Conservation (phyloP, 2,329 filamentous ascomycete species). For the Myotisia sp. region DNA sequence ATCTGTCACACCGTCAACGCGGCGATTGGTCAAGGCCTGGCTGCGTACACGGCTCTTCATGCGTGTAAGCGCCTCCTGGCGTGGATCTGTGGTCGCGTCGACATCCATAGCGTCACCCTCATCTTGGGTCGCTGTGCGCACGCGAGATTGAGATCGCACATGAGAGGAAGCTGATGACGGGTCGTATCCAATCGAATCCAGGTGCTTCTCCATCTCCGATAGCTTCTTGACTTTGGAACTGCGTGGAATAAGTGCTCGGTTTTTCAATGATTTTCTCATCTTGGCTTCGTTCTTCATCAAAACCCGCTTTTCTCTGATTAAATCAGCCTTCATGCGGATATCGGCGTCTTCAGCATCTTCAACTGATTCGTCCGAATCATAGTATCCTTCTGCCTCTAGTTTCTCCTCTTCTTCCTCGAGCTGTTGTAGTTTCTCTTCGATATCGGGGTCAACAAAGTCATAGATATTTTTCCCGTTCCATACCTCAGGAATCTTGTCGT, state of each 20-base stretch:
- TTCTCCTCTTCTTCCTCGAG: constrained; percentile 93
- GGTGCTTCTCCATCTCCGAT: constrained; percentile 70
- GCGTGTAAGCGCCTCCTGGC: constrained; percentile 40
- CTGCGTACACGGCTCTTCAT: constrained; percentile 57
- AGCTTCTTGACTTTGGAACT: constrained; percentile 66
- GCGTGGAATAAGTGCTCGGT: constrained; percentile 83
- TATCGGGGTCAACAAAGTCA: constrained; percentile 94
- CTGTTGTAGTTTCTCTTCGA: constrained; percentile 78
- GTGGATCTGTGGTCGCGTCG: constrained; percentile 24
- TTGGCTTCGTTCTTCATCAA: constrained; percentile 87
- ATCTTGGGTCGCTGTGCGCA: constrained; percentile 53
- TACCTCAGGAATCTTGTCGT: constrained; percentile 88
- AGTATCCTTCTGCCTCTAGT: constrained; percentile 81
- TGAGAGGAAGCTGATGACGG: constrained; percentile 60
- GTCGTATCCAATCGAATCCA: constrained; percentile 72
- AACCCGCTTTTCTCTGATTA: constrained; percentile 88
- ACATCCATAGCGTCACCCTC: constrained; percentile 41
- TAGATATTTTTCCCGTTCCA: constrained; percentile 94
- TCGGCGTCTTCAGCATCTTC: constrained; percentile 84
- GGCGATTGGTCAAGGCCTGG: constrained; percentile 36
- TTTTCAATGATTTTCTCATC: constrained; percentile 95
- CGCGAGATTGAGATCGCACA: constrained; percentile 48
- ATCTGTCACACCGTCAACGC: constrained; percentile 46
- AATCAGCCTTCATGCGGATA: constrained; percentile 75
- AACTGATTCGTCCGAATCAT: constrained; percentile 69